Evolutionary conservation across 768 basidiomycete species (phyloP), one percentile per base, ranked within the genome.

Genomic region (Jaapia argillacea): DNA sequence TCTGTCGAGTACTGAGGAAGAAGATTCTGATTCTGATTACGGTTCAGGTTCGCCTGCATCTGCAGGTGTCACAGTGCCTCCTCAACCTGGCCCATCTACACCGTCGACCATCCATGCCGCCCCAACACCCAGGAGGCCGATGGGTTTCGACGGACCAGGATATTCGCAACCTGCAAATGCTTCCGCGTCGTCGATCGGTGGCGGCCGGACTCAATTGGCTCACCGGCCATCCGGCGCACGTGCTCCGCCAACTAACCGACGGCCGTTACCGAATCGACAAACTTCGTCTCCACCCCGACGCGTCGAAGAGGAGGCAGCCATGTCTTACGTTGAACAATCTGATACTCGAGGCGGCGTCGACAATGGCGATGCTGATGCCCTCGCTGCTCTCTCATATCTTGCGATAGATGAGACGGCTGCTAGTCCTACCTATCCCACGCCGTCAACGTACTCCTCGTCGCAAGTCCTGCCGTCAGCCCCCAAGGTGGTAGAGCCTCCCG

Each of bases 191-290:
- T n/a, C n/a, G n/a, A n/a, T n/a, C n/a, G n/a, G 6, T 22, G 28
- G 42, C 28, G 24, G 6, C 7, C 37, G 37, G 7, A 21, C 37
- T 7, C 21, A 12, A 16, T 42, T 42, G 14, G 48, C 48, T 14
- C 48, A 48, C 31, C 85, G 83, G 54, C 85, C 85, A 18, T 81
- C 83, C 24, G 85, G 85, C 40, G 85, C 85, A 79, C 85, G 85
- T 79, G 85, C 81, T 39, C 75, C 68, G 45, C 70, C 72, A 52
- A 63, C 60, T 43, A 47, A 46, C 53, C 54, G 16, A 49, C 60
- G 51, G 61, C 56, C 41, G 53, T 57, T 66, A 58, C 69, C 59
- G 62, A 68, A 61, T 10, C 10, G 28, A 33, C 28, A 16, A 16
- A 10, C 59, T 45, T 16, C 21, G 7, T 41, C 13, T 16, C 22